phyloP scores from a whole-genome alignment of 2,329 filamentous ascomycete species.

The Pyrenochaeta sp. region DNA sequence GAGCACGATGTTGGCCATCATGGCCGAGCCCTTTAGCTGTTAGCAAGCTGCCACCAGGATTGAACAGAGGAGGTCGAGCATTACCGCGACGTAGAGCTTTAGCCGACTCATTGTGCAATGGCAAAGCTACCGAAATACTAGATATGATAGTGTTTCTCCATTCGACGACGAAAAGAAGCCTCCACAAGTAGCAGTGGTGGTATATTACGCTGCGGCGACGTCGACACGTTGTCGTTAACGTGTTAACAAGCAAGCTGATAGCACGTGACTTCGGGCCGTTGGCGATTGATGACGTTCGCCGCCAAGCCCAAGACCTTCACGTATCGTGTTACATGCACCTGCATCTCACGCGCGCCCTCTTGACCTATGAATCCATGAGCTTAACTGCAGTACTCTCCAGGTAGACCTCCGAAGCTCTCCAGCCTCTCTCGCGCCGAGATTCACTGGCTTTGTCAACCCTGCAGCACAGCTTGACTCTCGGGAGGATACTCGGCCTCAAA shows the following conservation, averaged over 20 bases:
- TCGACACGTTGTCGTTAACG: conserved; percentile 22
- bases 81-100: conserved; percentile 47
- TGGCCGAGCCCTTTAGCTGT: conserved; percentile 69
- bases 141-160: conserved; percentile 19
- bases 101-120: conserved; percentile 42
- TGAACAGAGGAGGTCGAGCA: conserved; percentile 1
- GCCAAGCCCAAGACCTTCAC: neutral
- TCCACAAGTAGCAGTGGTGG: conserved; percentile 20
- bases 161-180: conserved; percentile 13
- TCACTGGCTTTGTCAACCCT: conserved; percentile 14
- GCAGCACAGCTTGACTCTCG: conserved; percentile 25
- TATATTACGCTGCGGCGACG: conserved; percentile 15
- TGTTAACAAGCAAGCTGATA: conserved; percentile 22
- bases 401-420: conserved; percentile 1
- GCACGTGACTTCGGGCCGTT: conserved; percentile 6
- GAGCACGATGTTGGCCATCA: conserved; percentile 83
- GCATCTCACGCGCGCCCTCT: neutral
- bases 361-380: neutral
- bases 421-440: conserved; percentile 8
- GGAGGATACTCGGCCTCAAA: conserved; percentile 33
- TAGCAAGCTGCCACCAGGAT: conserved; percentile 32
- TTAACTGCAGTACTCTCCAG: neutral
- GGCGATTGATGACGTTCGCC: conserved; percentile 3
- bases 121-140: conserved; percentile 16
- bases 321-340: neutral